Evolutionary conservation across 768 basidiomycete genomes (phyloP).

Genomic region (Aureoboletus auriporus): DNA sequence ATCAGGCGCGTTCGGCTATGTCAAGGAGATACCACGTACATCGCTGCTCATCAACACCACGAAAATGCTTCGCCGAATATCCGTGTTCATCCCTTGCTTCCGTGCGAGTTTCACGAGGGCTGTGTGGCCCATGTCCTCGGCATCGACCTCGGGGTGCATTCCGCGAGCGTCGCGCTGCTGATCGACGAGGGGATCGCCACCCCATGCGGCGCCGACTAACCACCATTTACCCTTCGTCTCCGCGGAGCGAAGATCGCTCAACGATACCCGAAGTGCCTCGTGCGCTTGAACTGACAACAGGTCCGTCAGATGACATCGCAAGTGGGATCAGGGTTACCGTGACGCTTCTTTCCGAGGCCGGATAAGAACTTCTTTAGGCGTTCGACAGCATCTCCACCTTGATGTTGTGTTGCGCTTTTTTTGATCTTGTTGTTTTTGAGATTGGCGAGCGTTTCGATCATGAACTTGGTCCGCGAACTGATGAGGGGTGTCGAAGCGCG

Average conservation of each 20-base stretch:
- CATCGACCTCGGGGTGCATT: slow-evolving; percentile 19
- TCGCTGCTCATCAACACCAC: slow-evolving; percentile 94
- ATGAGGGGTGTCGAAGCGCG: slow-evolving; percentile 2
- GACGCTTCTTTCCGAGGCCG: slow-evolving; percentile 70
- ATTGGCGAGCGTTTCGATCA: slow-evolving; percentile 90
- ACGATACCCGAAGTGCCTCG: slow-evolving; percentile 81
- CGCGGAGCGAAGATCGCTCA: slow-evolving; percentile 80
- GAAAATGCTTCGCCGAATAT: slow-evolving; percentile 87
- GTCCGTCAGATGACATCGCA: neutral
- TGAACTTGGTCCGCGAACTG: slow-evolving; percentile 90
- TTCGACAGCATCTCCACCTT: slow-evolving; percentile 72
- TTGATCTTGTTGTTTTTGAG: slow-evolving; percentile 90
- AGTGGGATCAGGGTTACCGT: slow-evolving; percentile 41
- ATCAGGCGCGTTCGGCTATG: neutral
- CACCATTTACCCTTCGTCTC: slow-evolving; percentile 96
- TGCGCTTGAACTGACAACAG: slow-evolving; percentile 62
- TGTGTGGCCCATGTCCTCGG: slow-evolving; percentile 31
- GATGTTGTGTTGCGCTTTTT: slow-evolving; percentile 58
- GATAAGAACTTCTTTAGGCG: slow-evolving; percentile 86
- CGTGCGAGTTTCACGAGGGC: slow-evolving; percentile 75
- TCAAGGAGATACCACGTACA: slow-evolving; percentile 42
- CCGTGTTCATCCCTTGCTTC: slow-evolving; percentile 98
- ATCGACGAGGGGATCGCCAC: slow-evolving; percentile 85
- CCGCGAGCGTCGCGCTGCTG: slow-evolving; percentile 38
- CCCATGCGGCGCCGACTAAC: slow-evolving; percentile 96